Evolutionary conservation across 2,329 filamentous ascomycete genomes (phyloP).

Genomic region (Cadophora luteo-olivacea): DNA sequence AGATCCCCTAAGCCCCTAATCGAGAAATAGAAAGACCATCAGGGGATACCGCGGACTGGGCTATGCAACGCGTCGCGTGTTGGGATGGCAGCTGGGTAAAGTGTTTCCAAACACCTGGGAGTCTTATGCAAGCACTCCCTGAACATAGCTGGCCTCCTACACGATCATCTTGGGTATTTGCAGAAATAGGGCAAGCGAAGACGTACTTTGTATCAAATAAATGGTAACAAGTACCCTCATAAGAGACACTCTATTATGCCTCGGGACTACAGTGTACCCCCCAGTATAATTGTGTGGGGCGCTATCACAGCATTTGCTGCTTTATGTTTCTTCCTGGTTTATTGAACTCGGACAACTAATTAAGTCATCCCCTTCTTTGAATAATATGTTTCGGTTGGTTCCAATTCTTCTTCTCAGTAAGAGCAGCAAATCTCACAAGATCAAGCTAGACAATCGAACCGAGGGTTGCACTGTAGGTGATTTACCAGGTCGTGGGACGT

Average conservation of each 20-base stretch:
- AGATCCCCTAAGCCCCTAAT: neutral
- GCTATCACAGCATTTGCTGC: too few species aligned
- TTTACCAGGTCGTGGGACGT: neutral
- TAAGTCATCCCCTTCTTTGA: too few species aligned
- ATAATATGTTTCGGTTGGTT: too few species aligned
- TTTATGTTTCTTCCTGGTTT: too few species aligned
- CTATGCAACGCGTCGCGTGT: conserved; percentile 29
- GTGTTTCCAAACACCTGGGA: conserved; percentile 33
- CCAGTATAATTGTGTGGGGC: too few species aligned
- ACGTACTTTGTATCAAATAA: conserved; percentile 27
- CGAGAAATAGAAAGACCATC: neutral
- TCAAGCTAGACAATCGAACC: too few species aligned
- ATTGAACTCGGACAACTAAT: too few species aligned
- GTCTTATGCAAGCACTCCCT: conserved; percentile 32
- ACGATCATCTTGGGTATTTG: conserved; percentile 21
- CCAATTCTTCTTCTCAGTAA: too few species aligned
- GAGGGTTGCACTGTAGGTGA: too few species aligned
- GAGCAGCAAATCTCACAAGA: too few species aligned
- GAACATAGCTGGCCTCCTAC: conserved; percentile 5
- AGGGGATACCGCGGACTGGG: neutral
- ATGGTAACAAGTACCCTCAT: conserved; percentile 11
- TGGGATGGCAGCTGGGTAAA: conserved; percentile 30
- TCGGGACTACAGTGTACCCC: too few species aligned
- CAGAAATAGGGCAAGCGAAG: conserved; percentile 19
- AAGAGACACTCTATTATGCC: conserved; percentile 11